Percentiles rank a stretch among this genome's conserved stretches.
phyloP scores from a whole-genome alignment of 495 filamentous ascomycete species.

The Amphirosellinia nigrospora region DNA sequence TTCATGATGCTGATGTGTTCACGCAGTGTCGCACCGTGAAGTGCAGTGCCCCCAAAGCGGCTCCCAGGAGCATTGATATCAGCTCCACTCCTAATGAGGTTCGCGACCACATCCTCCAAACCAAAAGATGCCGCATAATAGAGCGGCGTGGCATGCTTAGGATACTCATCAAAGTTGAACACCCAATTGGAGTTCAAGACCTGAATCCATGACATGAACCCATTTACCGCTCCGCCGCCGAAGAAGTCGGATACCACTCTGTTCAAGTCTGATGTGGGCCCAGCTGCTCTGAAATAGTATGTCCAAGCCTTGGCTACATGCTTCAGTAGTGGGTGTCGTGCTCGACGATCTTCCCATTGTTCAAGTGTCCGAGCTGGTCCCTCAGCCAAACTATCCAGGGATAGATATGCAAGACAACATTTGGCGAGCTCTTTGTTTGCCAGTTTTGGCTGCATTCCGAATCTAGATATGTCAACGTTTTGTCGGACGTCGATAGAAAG shows the following conservation, averaged over 20 bases:
- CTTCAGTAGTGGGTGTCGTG: not conserved
- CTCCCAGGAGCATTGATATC: not conserved
- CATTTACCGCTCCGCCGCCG: too few relatives aligned
- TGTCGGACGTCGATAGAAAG: not conserved
- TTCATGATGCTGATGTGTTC: not conserved
- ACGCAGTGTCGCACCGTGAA: not conserved
- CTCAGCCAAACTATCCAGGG: not conserved
- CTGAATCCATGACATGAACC: not conserved
- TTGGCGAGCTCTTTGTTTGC: not conserved
- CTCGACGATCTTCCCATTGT: not conserved
- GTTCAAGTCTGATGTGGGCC: not conserved
- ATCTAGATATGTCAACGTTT: not conserved
- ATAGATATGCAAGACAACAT: not conserved
- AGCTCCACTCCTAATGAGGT: not conserved
- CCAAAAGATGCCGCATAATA: not conserved
- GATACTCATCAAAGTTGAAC: not conserved
- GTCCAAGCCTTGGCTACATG: not conserved
- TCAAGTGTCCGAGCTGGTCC: not conserved
- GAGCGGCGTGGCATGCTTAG: not conserved
- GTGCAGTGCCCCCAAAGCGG: not conserved
- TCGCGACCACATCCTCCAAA: not conserved
- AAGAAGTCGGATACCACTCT: not conserved
- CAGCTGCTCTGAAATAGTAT: not conserved
- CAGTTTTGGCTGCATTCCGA: not conserved
- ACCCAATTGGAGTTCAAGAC: not conserved